Evolutionary conservation across 352 stramenopile genomes (phyloP).

Genomic region (Phytophthora hybrid): DNA sequence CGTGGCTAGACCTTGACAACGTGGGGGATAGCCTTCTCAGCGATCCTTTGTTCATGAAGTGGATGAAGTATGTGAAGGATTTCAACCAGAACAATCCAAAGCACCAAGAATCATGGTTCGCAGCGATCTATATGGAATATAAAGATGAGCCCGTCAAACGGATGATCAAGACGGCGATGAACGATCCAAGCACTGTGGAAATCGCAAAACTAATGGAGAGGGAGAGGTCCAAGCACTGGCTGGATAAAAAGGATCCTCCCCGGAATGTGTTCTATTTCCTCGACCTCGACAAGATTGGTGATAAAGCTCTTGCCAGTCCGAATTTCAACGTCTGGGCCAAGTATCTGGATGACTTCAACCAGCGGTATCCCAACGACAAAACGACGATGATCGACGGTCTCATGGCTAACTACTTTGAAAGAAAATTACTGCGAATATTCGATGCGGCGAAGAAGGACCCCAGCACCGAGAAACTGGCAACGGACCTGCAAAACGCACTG

Average conservation of each 20-base stretch:
- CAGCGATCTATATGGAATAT: not conserved
- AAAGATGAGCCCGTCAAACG: not conserved
- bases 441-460: not conserved
- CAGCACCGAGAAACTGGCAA: not conserved
- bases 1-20: not conserved
- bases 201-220: not conserved
- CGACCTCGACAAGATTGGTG: not conserved
- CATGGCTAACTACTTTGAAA: not conserved
- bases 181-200: not conserved
- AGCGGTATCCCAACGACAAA: not conserved
- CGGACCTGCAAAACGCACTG: not conserved
- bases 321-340: not conserved
- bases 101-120: not conserved
- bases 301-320: not conserved
- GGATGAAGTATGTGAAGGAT: no score
- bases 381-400: not conserved
- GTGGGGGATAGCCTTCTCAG: no score
- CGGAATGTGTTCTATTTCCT: not conserved
- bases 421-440: not conserved
- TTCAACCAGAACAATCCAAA: not conserved
- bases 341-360: conserved; percentile 2
- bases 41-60: no score
- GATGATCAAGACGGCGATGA: not conserved
- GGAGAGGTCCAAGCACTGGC: not conserved
- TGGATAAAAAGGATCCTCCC: not conserved